Evolutionary conservation across 2,329 filamentous ascomycete genomes (phyloP).

Genomic region (Xylaria digitata): DNA sequence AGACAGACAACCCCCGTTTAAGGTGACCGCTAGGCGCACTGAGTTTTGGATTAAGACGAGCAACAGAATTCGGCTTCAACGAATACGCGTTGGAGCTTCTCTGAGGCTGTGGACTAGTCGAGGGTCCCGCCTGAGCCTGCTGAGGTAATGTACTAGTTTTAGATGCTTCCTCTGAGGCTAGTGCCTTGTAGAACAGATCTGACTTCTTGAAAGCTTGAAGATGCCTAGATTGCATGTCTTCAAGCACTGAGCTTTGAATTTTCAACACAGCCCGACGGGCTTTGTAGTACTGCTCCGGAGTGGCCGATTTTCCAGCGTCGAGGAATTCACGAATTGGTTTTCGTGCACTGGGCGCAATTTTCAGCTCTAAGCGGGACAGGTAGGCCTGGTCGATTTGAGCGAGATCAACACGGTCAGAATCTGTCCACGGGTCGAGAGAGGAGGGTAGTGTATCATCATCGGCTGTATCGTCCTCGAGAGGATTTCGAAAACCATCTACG

Average conservation of each 20-base stretch:
- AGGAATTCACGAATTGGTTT: constrained; percentile 81
- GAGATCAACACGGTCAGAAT: constrained; percentile 87
- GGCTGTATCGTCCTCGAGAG: constrained; percentile 83
- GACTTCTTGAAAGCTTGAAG: constrained; percentile 91
- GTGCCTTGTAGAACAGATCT: constrained; percentile 94
- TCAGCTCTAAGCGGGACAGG: constrained; percentile 82
- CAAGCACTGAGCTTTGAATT: constrained; percentile 84
- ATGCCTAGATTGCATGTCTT: constrained; percentile 83
- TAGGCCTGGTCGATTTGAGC: constrained; percentile 94
- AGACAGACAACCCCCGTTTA: constrained; percentile 60
- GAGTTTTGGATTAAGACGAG: constrained; percentile 56
- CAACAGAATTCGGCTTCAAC: constrained; percentile 58
- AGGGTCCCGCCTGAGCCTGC: constrained; percentile 43
- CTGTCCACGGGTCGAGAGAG: constrained; percentile 76
- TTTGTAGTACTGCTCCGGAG: constrained; percentile 81
- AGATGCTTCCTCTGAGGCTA: constrained; percentile 84
- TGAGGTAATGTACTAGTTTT: constrained; percentile 49
- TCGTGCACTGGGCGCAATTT: constrained; percentile 76
- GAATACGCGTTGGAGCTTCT: constrained; percentile 55
- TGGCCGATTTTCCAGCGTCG: constrained; percentile 78
- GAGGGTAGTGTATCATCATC: constrained; percentile 74
- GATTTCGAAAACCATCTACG: constrained; percentile 94
- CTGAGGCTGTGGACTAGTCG: constrained; percentile 44
- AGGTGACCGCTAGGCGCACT: constrained; percentile 47
- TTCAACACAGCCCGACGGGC: constrained; percentile 84